Evolutionary conservation across 305 asterid species (phyloP).

Genomic region (Rubia balearica): DNA sequence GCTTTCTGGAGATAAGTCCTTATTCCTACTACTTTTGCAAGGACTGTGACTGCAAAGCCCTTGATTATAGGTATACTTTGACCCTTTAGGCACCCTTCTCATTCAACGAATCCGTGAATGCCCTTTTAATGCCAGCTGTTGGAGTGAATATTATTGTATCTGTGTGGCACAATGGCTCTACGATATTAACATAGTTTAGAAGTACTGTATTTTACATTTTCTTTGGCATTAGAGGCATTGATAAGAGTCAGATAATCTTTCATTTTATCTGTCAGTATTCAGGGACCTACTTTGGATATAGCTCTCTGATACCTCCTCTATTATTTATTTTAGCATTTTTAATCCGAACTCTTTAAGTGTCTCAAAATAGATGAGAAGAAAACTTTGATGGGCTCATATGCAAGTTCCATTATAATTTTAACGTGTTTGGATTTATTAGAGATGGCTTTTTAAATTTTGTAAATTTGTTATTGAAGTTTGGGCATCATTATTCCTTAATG

Average conservation of each 20-base stretch:
- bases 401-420: too few relatives aligned
- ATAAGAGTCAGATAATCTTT: not conserved
- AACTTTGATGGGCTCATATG: not conserved
- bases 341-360: not conserved
- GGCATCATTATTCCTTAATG: not conserved
- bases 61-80: constrained; percentile 62
- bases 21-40: constrained; percentile 85
- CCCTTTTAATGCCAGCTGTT: not conserved
- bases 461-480: not conserved
- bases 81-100: constrained; percentile 17
- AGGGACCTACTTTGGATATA: not conserved
- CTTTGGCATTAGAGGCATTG: not conserved
- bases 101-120: not conserved
- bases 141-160: not conserved
- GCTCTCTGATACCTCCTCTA: not conserved
- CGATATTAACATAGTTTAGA: not conserved
- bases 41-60: constrained; percentile 77
- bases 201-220: not conserved
- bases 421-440: not conserved
- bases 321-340: not conserved
- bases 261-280: not conserved
- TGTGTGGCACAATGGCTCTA: not conserved
- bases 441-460: not conserved
- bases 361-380: not conserved
- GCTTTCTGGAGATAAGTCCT: constrained; percentile 72